phyloP scores from a whole-genome alignment of 495 filamentous ascomycete genomes.

The Trichoderma parareesei region DNA sequence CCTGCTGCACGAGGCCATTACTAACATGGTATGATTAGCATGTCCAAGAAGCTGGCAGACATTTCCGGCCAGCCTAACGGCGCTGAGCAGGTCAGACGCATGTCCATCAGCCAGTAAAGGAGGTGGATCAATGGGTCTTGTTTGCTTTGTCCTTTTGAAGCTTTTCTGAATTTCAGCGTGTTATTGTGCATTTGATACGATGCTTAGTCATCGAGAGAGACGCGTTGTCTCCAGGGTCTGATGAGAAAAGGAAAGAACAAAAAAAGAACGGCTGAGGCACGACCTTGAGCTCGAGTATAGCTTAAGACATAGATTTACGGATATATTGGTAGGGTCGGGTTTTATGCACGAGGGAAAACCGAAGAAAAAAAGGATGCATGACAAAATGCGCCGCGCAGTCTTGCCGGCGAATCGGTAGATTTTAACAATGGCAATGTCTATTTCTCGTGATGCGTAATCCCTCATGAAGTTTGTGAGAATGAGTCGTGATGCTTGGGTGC shows the following conservation, averaged over 20 bases:
- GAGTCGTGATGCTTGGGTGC: not conserved
- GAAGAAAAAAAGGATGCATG: not conserved
- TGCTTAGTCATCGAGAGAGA: not conserved
- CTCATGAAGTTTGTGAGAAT: no score
- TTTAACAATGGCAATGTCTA: not conserved
- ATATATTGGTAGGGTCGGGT: not conserved
- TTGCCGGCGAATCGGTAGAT: not conserved
- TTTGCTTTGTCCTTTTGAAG: not conserved
- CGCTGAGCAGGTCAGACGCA: slow-evolving; percentile 8
- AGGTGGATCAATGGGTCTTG: not conserved
- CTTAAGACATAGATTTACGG: slow-evolving; percentile 3
- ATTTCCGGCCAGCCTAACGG: slow-evolving; percentile 15
- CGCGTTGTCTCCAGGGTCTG: not conserved
- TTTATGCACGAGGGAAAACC: not conserved
- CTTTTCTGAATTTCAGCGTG: not conserved
- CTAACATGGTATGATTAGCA: slow-evolving; percentile 30
- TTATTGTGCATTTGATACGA: not conserved
- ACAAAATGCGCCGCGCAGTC: not conserved
- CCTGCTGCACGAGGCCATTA: not conserved
- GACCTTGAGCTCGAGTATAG: no score
- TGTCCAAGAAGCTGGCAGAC: slow-evolving; percentile 40
- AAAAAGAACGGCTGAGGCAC: not conserved
- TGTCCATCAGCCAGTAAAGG: slow-evolving; percentile 10
- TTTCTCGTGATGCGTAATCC: no score
- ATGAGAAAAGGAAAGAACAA: not conserved